These are phyloP conservation scores for Sideroxylon spinosum DNA, from an alignment of 179 eudicot genomes.

Conservation along the genomic window DNA sequence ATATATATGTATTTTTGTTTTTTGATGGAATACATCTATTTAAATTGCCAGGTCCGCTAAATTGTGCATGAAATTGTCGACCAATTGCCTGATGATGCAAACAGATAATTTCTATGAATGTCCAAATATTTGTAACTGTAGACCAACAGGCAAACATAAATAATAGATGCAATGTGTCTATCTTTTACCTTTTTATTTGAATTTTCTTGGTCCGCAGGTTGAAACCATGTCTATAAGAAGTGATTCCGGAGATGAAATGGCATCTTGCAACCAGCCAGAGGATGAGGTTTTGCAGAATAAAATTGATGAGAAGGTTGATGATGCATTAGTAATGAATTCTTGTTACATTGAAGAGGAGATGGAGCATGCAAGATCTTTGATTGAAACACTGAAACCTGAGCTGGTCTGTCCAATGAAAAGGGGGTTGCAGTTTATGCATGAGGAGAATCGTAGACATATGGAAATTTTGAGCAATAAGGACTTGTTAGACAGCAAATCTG, in stretches of 20 bases:
- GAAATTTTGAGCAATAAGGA: conserved; percentile 20
- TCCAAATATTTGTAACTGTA: background rate
- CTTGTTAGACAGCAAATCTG: conserved; percentile 15
- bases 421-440: conserved; percentile 31
- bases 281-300: conserved; percentile 18
- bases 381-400: conserved; percentile 39
- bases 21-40: background rate
- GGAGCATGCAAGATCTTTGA: conserved; percentile 28
- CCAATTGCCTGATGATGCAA: background rate
- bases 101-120: background rate
- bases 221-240: conserved; percentile 27
- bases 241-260: conserved; percentile 30
- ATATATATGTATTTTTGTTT: too few species aligned
- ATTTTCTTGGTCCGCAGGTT: conserved; percentile 25
- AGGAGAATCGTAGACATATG: conserved; percentile 26
- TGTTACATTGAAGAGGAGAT: conserved; percentile 24
- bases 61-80: background rate
- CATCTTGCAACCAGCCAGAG: conserved; percentile 21
- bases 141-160: too few species aligned
- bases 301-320: conserved; percentile 18
- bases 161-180: background rate
- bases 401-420: conserved; percentile 31
- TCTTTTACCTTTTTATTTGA: background rate
- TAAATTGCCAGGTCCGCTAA: background rate
- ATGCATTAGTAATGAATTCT: conserved; percentile 13